Base-by-base conservation (phyloP, 805 yeast genomes). In the Metschnikowia reukaufii region DNA sequence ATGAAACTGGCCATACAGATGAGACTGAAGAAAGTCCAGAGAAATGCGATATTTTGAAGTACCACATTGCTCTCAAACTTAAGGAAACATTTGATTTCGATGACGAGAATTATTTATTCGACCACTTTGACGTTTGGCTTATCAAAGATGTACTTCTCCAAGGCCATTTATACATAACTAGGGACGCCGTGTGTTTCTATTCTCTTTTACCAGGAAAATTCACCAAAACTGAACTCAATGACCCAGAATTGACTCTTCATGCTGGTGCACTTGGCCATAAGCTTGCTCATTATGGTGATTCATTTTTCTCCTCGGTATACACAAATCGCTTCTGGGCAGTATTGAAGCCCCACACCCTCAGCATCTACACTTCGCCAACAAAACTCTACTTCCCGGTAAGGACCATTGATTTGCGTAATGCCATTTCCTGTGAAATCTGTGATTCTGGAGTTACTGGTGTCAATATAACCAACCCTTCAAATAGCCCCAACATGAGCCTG, bases 311-410 rank as follows among this genome's bases (percentile, higher is more conserved):
- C 1, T 55, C 70, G 1, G 66, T 66, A 1, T 47, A 65, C 16
- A 71, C 74, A 1, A 71, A 69, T 45, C 73, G 95, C 39, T 84
- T 77, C 60, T 92, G 97, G 97, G 89, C 89, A 6, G 79, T 89
- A 0, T 68, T 92, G 49, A 73, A 86, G 53, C 82, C 82, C 32
- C 82, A 82, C 38, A 77, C 89, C 0, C 72, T 92, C 15, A 76
- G 88, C 2, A 73, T 88, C 32, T 90, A 85, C 63, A 68, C 78
- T 7, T 79, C 78, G 6, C 78, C 96, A 1, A 82, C 88, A 0
- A 96, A 90, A 48, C 67, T 85, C n/a, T 89, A 90, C 64, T 90
- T 89, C 67, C 97, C 98, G 0, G 70, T 73, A 7, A 67, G 86
- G 31, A 84, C 88, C 0, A 81, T 92, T 31, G 94, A 89, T 62